phyloP scores from a whole-genome alignment of 2,329 filamentous ascomycete species.

The Ophiostoma angusticollis region DNA sequence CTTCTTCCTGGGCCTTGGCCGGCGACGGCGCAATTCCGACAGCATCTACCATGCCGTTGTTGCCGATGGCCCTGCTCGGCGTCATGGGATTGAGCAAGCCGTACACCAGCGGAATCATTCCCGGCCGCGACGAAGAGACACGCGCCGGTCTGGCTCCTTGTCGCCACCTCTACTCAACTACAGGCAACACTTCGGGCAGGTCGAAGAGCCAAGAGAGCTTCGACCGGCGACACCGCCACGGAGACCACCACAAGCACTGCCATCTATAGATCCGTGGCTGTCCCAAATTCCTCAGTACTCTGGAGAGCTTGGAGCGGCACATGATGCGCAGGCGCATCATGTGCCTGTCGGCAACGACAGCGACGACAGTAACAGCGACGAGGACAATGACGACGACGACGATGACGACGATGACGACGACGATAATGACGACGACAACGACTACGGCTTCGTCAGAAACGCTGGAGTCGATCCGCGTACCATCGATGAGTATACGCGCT shows the following conservation, averaged over 20 bases:
- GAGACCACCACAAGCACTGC: background rate
- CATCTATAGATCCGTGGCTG: conserved; percentile 11
- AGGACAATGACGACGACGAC: background rate
- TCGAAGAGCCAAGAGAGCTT: background rate
- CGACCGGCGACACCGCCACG: background rate
- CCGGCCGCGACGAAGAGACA: background rate
- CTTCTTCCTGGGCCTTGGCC: conserved; percentile 11
- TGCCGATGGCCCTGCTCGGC: background rate
- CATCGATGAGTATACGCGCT: conserved; percentile 14
- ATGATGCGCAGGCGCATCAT: background rate
- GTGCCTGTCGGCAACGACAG: background rate
- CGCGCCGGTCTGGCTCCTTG: conserved; percentile 12
- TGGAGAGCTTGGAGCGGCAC: background rate
- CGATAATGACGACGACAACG: background rate
- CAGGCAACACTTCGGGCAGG: background rate
- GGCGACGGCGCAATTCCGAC: conserved; percentile 17
- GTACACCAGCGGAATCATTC: background rate
- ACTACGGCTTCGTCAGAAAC: background rate
- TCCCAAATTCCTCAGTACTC: conserved; percentile 6
- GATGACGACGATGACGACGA: conserved; percentile 1
- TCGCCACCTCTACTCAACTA: conserved; percentile 5
- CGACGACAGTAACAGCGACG: background rate
- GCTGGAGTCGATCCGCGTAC: background rate
- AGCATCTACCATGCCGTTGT: conserved; percentile 10
- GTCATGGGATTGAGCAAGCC: conserved; percentile 1